Conservation (phyloP, 768 basidiomycete genomes). For the Russula ochroleuca region DNA sequence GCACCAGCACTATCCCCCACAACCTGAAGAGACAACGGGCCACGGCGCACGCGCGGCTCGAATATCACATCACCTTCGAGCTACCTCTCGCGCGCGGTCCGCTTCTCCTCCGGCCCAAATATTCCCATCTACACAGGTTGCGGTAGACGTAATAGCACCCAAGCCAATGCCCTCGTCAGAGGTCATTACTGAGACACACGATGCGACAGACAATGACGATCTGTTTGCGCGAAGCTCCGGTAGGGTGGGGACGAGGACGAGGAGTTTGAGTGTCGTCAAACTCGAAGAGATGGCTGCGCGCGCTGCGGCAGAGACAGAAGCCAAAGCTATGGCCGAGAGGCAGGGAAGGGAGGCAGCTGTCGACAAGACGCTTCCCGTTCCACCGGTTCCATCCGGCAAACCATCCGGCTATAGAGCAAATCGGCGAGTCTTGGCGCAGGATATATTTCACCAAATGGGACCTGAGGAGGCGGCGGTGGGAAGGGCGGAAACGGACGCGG, state of each 20-base stretch:
- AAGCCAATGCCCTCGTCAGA: slow-evolving; percentile 67
- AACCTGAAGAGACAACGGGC: slow-evolving; percentile 47
- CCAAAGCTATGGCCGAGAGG: slow-evolving; percentile 30
- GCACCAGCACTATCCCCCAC: background rate
- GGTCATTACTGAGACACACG: slow-evolving; percentile 32
- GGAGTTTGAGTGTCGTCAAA: slow-evolving; percentile 58
- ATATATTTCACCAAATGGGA: slow-evolving; percentile 30
- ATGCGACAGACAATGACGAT: background rate
- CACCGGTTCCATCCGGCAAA: slow-evolving; percentile 50
- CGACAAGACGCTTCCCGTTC: slow-evolving; percentile 60
- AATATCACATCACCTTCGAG: slow-evolving; percentile 54
- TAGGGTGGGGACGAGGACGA: slow-evolving; percentile 33
- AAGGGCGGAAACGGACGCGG: slow-evolving; percentile 23
- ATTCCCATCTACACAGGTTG: slow-evolving; percentile 15
- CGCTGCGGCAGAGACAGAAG: slow-evolving; percentile 8
- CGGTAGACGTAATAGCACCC: slow-evolving; percentile 48
- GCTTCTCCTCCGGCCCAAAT: slow-evolving; percentile 57
- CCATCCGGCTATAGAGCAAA: slow-evolving; percentile 21
- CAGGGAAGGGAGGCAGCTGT: slow-evolving; percentile 23
- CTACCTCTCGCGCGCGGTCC: slow-evolving; percentile 54
- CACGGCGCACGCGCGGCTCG: slow-evolving; percentile 59
- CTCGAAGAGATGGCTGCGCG: slow-evolving; percentile 73
- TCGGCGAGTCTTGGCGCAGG: slow-evolving; percentile 34
- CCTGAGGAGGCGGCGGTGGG: background rate
- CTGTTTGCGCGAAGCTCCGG: slow-evolving; percentile 5